Conservation (phyloP, 805 yeast genomes). For the Myxozyma nipponensis region DNA sequence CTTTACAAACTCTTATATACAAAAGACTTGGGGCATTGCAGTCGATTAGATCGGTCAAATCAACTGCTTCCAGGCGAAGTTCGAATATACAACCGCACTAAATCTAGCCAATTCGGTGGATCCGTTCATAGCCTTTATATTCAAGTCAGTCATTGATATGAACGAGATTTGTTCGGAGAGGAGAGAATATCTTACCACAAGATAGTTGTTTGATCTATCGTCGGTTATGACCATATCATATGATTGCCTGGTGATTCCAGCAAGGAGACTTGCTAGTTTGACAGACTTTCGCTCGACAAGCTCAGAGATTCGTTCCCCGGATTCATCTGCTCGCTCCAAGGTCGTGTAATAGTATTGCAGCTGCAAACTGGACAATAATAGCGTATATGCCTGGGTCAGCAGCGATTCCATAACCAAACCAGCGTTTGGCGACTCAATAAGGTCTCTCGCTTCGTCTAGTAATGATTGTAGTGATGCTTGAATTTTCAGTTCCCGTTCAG, state of each 20-base stretch:
- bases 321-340: neutral
- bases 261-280: constrained; percentile 67
- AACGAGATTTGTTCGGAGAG: too few relatives aligned
- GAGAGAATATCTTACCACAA: constrained; percentile 30
- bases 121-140: constrained; percentile 42
- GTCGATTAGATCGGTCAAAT: neutral
- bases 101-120: constrained; percentile 73
- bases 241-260: constrained; percentile 64
- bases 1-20: neutral
- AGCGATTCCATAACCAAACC: constrained; percentile 40
- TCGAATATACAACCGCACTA: constrained; percentile 86
- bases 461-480: constrained; percentile 34
- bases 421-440: constrained; percentile 42
- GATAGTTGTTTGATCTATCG: constrained; percentile 45
- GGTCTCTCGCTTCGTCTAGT: constrained; percentile 45
- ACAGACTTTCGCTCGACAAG: constrained; percentile 38
- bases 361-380: constrained; percentile 43
- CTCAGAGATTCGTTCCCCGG: constrained; percentile 30
- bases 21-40: neutral
- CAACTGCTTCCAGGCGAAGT: constrained; percentile 43
- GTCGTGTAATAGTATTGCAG: constrained; percentile 9
- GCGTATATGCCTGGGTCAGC: constrained; percentile 45
- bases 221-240: constrained; percentile 45
- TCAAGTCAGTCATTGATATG: constrained; percentile 1
- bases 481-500: constrained; percentile 3